These are phyloP conservation scores for Globisporangium acanthophoron DNA, from an alignment of 352 stramenopile species.

Conservation along the genomic window DNA sequence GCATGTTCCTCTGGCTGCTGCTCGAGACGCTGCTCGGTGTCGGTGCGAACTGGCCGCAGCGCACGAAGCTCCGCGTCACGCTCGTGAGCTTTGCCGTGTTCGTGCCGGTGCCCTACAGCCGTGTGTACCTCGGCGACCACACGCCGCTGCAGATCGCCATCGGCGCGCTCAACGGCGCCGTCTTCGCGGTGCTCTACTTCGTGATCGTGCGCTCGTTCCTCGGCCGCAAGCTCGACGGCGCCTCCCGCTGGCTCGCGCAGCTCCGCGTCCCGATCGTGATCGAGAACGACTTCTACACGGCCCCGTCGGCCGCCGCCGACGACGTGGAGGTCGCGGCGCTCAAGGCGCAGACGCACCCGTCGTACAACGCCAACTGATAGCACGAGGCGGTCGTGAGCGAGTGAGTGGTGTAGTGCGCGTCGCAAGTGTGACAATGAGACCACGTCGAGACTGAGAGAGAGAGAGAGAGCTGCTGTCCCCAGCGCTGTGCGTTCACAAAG, in stretches of 20 bases:
- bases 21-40: slow-evolving; percentile 37
- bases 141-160: slow-evolving; percentile 40
- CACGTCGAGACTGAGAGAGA: not conserved
- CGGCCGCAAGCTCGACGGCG: slow-evolving; percentile 9
- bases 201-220: slow-evolving; percentile 33
- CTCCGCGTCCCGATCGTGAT: slow-evolving; percentile 3
- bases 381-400: not conserved
- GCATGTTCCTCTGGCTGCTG: slow-evolving; percentile 40
- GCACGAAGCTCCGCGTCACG: slow-evolving; percentile 13
- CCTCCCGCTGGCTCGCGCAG: slow-evolving; percentile 6
- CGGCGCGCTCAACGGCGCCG: slow-evolving; percentile 27
- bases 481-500: not conserved
- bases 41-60: slow-evolving; percentile 16
- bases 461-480: not conserved
- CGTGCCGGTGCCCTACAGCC: slow-evolving; percentile 47
- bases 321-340: slow-evolving; percentile 7
- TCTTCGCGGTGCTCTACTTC: slow-evolving; percentile 42
- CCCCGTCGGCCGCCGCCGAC: not conserved
- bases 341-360: not conserved
- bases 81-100: slow-evolving; percentile 24
- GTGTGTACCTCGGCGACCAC: slow-evolving; percentile 58
- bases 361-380: slow-evolving; percentile 2
- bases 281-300: slow-evolving; percentile 11
- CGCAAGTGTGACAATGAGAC: too few relatives aligned
- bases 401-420: not conserved